phyloP scores from a whole-genome alignment of 176 grass and related monocot genomes.

The Lolium perenne region DNA sequence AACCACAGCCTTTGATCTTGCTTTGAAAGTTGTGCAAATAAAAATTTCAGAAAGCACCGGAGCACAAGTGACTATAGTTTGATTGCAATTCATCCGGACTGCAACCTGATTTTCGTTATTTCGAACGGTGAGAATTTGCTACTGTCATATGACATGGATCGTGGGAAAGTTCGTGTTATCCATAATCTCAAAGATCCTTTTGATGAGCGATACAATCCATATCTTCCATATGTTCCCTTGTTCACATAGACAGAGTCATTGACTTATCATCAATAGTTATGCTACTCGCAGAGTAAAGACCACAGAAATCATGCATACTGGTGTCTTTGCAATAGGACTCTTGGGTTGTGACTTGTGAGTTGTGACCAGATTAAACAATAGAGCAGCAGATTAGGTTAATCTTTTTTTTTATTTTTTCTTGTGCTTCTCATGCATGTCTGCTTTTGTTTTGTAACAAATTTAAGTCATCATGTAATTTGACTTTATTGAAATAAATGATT shows the following conservation, averaged over 20 bases:
- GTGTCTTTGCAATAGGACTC: background rate
- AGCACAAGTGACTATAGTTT: no score
- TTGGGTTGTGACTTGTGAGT: background rate
- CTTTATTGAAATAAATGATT: no score
- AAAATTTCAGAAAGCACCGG: no score
- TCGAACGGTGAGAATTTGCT: background rate
- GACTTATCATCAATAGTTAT: background rate
- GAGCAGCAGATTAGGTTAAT: background rate
- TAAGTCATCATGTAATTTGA: background rate
- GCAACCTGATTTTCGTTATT: background rate
- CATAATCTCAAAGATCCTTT: background rate
- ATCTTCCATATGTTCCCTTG: slow-evolving; percentile 9
- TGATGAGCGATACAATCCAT: background rate
- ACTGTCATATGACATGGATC: background rate
- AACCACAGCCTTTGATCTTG: no score
- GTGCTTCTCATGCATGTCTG: background rate
- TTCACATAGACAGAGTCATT: background rate
- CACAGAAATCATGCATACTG: background rate
- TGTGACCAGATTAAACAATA: background rate
- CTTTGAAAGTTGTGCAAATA: no score
- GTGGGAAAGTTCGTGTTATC: background rate
- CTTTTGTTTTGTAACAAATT: background rate
- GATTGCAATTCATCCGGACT: slow-evolving; percentile 15
- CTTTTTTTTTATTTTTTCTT: background rate
- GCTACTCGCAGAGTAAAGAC: background rate